A percentile compares a stretch with the other conserved stretches of the same genome.
phyloP scores from a whole-genome alignment of 257 asterid genomes.

The Phtheirospermum japonicum region DNA sequence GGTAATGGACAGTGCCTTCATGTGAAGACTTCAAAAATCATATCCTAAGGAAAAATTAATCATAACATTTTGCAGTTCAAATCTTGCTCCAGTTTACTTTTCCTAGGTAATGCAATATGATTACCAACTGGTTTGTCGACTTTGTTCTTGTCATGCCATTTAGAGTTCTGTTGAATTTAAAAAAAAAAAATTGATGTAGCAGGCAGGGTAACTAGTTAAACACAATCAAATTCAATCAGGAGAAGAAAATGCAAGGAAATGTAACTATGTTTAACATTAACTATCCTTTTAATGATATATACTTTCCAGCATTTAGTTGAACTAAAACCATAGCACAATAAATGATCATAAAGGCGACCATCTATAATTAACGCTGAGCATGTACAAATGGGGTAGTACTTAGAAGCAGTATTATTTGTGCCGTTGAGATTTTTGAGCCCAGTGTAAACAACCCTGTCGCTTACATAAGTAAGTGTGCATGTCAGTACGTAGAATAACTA shows the following conservation, averaged over 20 bases:
- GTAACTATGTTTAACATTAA: neutral
- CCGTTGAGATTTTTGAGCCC: slow-evolving; percentile 3
- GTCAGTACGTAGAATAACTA: slow-evolving; percentile 6
- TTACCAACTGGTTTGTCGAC: neutral
- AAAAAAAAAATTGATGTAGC: neutral
- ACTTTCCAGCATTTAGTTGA: neutral
- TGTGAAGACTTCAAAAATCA: neutral
- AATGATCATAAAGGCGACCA: neutral
- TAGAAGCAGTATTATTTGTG: neutral
- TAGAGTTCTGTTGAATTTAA: neutral
- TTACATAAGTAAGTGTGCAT: slow-evolving; percentile 4
- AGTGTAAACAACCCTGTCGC: slow-evolving; percentile 16
- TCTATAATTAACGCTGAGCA: neutral
- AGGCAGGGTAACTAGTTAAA: neutral
- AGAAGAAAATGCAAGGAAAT: neutral
- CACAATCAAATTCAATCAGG: slow-evolving; percentile 6
- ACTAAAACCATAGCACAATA: slow-evolving; percentile 10
- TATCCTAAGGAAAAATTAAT: neutral
- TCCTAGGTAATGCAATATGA: neutral
- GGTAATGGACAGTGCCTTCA: neutral
- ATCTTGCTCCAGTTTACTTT: neutral
- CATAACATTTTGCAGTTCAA: neutral
- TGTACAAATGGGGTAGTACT: slow-evolving; percentile 1
- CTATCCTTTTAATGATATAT: neutral
- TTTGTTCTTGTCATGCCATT: neutral